A percentile compares a stretch with the other conserved stretches of the same genome.
These are phyloP conservation scores for Chytridium lagenaria DNA, from an alignment of 371 early-diverging fungal species.

Conservation along the genomic window DNA sequence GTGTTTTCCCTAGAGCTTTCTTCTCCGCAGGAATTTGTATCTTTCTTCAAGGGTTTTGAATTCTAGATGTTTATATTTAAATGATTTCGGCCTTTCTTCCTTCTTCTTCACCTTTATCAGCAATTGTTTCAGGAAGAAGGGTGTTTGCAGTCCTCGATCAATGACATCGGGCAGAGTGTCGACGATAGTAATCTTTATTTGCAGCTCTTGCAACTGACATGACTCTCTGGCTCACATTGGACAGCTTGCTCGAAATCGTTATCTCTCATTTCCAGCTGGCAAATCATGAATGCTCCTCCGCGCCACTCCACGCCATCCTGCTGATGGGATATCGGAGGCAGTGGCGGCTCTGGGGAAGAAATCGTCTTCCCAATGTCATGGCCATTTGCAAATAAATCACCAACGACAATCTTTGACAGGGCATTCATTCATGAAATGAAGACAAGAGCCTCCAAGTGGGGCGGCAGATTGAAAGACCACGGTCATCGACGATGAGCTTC, in stretches of 20 bases:
- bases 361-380: neutral
- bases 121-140: slow-evolving; percentile 45
- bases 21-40: slow-evolving; percentile 38
- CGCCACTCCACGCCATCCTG: no score
- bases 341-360: neutral
- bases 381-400: neutral
- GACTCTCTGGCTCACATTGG: slow-evolving; percentile 60
- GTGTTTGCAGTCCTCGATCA: slow-evolving; percentile 49
- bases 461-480: neutral
- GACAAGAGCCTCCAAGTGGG: neutral
- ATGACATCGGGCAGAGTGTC: slow-evolving; percentile 50
- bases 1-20: slow-evolving; percentile 18
- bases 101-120: slow-evolving; percentile 35
- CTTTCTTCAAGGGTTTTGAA: slow-evolving; percentile 41
- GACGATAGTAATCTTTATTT: slow-evolving; percentile 49
- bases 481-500: slow-evolving; percentile 61
- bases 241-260: slow-evolving; percentile 44
- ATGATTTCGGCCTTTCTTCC: neutral
- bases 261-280: neutral
- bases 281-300: no score
- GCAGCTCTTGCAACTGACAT: slow-evolving; percentile 60
- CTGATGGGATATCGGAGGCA: neutral
- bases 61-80: slow-evolving; percentile 30
- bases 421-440: no score
- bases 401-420: slow-evolving; percentile 2